Evolutionary conservation across 2,329 filamentous ascomycete genomes (phyloP).

Genomic region (Penicillium sp.): DNA sequence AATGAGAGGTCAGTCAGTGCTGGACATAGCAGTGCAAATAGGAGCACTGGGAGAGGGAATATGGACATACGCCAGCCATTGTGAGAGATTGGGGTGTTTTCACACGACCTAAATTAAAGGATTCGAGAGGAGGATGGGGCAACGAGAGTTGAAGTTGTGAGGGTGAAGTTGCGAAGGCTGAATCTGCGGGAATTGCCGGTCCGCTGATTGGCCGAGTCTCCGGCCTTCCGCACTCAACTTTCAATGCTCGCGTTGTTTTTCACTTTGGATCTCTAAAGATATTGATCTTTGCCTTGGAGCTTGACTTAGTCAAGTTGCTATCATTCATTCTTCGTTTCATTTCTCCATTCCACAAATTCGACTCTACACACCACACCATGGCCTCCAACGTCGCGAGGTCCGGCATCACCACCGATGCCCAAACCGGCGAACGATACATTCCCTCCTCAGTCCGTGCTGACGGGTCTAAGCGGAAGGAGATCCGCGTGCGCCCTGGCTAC

Average conservation of each 20-base stretch:
- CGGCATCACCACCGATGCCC: conserved; percentile 74
- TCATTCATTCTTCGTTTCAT: neutral
- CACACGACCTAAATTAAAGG: conserved; percentile 16
- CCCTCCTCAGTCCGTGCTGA: conserved; percentile 84
- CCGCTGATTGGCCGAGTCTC: conserved; percentile 39
- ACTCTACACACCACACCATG: conserved; percentile 9
- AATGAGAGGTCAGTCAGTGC: conserved; percentile 31
- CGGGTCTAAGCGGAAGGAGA: conserved; percentile 88
- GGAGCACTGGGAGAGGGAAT: neutral
- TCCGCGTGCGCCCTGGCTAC: conserved; percentile 90
- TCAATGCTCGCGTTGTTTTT: conserved; percentile 13
- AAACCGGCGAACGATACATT: conserved; percentile 80
- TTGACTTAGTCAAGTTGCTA: conserved; percentile 1
- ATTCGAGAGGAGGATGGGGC: conserved; percentile 8
- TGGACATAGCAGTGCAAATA: conserved; percentile 34
- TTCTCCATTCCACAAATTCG: neutral
- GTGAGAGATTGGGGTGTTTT: conserved; percentile 36
- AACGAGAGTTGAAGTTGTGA: conserved; percentile 21
- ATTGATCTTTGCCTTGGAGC: conserved; percentile 3
- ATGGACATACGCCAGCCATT: conserved; percentile 53
- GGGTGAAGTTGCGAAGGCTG: conserved; percentile 35
- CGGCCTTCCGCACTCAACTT: conserved; percentile 24
- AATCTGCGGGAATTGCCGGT: conserved; percentile 43
- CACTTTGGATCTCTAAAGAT: conserved; percentile 3
- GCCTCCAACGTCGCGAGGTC: conserved; percentile 36